A percentile compares a stretch with the other conserved stretches of the same genome.
phyloP scores from a whole-genome alignment of 306 rosid species.

The Quercus aquifolioides region DNA sequence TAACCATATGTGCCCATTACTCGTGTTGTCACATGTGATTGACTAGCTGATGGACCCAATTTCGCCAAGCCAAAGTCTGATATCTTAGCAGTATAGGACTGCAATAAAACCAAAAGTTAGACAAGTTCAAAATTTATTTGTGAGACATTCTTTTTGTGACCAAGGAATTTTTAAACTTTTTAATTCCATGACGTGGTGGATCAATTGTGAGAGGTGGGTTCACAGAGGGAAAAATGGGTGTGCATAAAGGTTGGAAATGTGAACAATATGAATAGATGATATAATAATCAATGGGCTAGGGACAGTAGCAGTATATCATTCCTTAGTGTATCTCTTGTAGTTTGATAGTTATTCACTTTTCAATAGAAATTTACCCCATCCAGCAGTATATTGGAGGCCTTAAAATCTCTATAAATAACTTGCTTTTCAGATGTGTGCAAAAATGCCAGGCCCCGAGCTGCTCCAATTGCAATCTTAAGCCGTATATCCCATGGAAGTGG shows the following conservation, averaged over 20 bases:
- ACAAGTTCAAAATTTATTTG: neutral
- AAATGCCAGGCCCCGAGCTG: constrained; percentile 89
- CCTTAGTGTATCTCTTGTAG: neutral
- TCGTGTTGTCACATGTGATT: constrained; percentile 86
- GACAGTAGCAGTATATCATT: neutral
- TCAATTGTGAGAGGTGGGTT: too few relatives aligned
- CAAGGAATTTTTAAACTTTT: too few relatives aligned
- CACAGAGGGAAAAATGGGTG: too few relatives aligned
- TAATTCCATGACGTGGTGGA: too few relatives aligned
- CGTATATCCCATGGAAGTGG: constrained; percentile 83
- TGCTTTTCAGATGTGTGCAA: constrained; percentile 82
- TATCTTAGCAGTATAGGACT: constrained; percentile 83
- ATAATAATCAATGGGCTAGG: neutral
- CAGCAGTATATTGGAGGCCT: constrained; percentile 91
- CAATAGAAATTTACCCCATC: constrained; percentile 61
- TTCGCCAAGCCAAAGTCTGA: constrained; percentile 98
- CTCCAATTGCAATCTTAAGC: constrained; percentile 90
- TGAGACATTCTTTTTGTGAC: too few relatives aligned
- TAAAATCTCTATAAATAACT: constrained; percentile 90
- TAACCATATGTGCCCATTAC: constrained; percentile 98
- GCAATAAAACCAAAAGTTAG: constrained; percentile 27
- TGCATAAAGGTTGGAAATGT: neutral
- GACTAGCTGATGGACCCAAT: constrained; percentile 96
- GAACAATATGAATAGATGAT: neutral
- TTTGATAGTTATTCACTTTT: neutral